phyloP scores from a whole-genome alignment of 2,329 filamentous ascomycete species.

The Pseudogymnoascus sp. region DNA sequence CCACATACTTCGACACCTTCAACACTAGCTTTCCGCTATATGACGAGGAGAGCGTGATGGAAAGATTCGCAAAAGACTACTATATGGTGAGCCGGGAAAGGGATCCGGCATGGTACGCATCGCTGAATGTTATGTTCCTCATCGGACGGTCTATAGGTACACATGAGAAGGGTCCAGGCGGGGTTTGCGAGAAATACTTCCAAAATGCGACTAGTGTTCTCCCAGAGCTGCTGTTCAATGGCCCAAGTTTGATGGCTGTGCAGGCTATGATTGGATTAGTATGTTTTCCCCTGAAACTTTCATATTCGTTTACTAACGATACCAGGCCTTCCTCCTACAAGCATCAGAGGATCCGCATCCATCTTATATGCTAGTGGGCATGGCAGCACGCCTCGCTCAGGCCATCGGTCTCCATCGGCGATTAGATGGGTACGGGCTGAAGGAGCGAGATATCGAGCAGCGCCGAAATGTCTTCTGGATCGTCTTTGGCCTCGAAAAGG shows the following conservation, averaged over 20 bases:
- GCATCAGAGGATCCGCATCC: constrained; percentile 16
- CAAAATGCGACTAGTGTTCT: constrained; percentile 20
- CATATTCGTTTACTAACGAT: neutral
- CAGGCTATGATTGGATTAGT: constrained; percentile 20
- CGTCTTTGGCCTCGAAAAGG: constrained; percentile 19
- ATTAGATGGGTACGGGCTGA: constrained; percentile 15
- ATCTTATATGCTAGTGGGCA: constrained; percentile 16
- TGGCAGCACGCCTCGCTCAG: constrained; percentile 17
- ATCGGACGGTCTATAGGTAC: neutral
- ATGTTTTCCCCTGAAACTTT: neutral
- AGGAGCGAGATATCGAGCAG: constrained; percentile 16
- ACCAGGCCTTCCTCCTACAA: constrained; percentile 9
- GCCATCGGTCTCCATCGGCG: constrained; percentile 21
- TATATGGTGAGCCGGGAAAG: neutral
- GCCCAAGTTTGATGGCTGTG: constrained; percentile 19
- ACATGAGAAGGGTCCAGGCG: neutral
- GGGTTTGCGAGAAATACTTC: constrained; percentile 15
- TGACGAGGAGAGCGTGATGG: constrained; percentile 16
- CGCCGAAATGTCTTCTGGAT: constrained; percentile 23
- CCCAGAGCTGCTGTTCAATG: constrained; percentile 17
- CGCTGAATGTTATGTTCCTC: constrained; percentile 20
- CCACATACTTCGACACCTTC: constrained; percentile 15
- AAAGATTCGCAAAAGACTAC: constrained; percentile 7
- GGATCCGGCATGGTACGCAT: constrained; percentile 21
- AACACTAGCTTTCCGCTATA: constrained; percentile 18